Evolutionary conservation across 768 basidiomycete genomes (phyloP).

Genomic region (Termitomyces sp.): DNA sequence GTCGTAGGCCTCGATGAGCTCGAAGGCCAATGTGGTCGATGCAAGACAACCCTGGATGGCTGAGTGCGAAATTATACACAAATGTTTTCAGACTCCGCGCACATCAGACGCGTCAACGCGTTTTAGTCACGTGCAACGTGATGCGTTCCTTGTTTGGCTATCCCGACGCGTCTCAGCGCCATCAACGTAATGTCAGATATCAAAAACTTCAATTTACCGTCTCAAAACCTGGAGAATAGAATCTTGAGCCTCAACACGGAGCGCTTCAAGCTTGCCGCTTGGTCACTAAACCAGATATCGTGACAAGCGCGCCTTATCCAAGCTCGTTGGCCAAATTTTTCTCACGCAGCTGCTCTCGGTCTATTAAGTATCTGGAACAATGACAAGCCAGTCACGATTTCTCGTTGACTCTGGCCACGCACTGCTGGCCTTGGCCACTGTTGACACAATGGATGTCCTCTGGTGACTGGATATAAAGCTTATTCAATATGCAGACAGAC

Average conservation of each 20-base stretch:
- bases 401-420: not conserved
- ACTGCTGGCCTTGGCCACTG: not conserved
- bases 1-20: slow-evolving; percentile 13
- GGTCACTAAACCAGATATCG: not conserved
- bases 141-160: slow-evolving; percentile 13
- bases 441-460: not conserved
- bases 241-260: not conserved
- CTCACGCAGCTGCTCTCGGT: not conserved
- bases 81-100: slow-evolving; percentile 31
- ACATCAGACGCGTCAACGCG: slow-evolving; percentile 33
- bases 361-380: not conserved
- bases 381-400: not conserved
- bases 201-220: no score
- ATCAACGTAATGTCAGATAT: no score
- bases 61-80: slow-evolving; percentile 17
- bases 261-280: not conserved
- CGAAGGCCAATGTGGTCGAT: slow-evolving; percentile 14
- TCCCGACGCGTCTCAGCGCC: not conserved
- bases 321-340: no score
- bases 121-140: slow-evolving; percentile 26
- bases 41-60: slow-evolving; percentile 16
- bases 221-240: not conserved
- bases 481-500: not conserved
- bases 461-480: not conserved
- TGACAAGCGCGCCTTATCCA: not conserved